Base-by-base conservation (phyloP, 1,139 yeast genomes). In the Scheffersomyces insectosa region DNA sequence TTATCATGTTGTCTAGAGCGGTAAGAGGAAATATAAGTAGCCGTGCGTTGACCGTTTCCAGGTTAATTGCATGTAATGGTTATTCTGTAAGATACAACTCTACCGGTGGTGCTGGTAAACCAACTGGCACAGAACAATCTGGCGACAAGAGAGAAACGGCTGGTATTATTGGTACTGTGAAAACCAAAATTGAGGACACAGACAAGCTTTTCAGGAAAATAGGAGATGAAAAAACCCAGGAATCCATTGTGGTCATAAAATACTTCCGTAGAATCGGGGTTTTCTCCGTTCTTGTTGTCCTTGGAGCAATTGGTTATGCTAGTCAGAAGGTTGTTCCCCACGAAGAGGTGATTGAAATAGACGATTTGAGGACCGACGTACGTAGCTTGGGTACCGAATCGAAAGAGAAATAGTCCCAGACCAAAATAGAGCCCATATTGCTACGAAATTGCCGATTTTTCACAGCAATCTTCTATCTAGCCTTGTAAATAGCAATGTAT, bases 291-390 rank as follows among this genome's bases (percentile, higher is more conserved):
- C 47, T 68, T 4, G 58, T 63, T 5, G 73, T 70, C 1, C 38
- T 73, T 8, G 66, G 66, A 31, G 64, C 71, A 42, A 52, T 73
- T 35, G 56, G 63, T 29, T 70, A 67, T 64, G 68, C 72, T 30
- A 65, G 72, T 37, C 50, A 56, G 15, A 38, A 49, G 37, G 41
- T 46, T 3, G 55, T 49, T 14, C 44, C 49, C 1, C 32, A 33
- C 5, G 37, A 30, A n/a, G 54, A 48, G 33, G 49, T 54, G 1
- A 48, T 52, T 6, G 51, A 45, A 14, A 56, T 52, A 14, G 38
- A 45, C 36, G 55, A 49, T 31, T 40, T 53, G 39, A 47, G 25
- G 8, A 20, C 6, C 8, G 25, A 20, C 25, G 6, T 20, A 20
- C 25, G 25, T 20, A 20, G 6, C 3, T 20, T 6, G 3, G 8